Base-by-base conservation (phyloP, 2,329 filamentous ascomycete genomes). In the Emericellopsis atlantica region DNA sequence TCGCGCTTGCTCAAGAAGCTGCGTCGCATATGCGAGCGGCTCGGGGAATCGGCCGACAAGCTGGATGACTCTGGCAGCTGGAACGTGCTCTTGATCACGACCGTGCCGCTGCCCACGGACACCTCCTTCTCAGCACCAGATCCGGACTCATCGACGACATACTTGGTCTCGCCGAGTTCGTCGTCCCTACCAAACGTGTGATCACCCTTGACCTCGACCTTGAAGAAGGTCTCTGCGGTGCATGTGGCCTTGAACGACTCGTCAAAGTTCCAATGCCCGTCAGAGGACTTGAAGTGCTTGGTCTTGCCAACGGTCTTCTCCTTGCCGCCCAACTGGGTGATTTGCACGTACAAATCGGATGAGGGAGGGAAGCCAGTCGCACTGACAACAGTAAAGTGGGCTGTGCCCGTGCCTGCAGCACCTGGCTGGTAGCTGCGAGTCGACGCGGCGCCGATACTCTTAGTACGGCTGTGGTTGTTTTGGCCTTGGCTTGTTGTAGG, bases 281-380 rank as follows among this genome's bases (percentile, higher is more conserved):
- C 67, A 4, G 74, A 64, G 1, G 81, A 73, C 60, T 95, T 95
- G 65, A 84, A 76, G 48, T 92, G 83, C 58, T 95, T 94, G 18
- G 89, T 95, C 69, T 96, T 95, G 64, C 89, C 80, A 36, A 98
- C 67, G 36, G 83, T 76, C 65, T 92, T 95, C 39, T 68, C 74
- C 61, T 83, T 89, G 37, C 77, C 63, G 4, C 70, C 67, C 29
- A 84, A 56, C 49, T 84, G 77, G 42, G 77, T 79, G 49, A 95
- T 65, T 43, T 75, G 64, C 37, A 94, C 76, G 53, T 86, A 88
- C n/a, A 95, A 65, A 54, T 93, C 86, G 6, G 85, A 72, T 6
- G 76, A 76, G 2, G 80, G 64, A 14, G 87, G 83, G 60, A 81
- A 98, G 26, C 84, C 87, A 4, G 75, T 70, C 1, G 89, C 87